Percentiles rank a stretch among this genome's conserved stretches.
These are phyloP conservation scores for Phytophthora citricola DNA, from an alignment of 352 stramenopile species.

Conservation along the genomic window DNA sequence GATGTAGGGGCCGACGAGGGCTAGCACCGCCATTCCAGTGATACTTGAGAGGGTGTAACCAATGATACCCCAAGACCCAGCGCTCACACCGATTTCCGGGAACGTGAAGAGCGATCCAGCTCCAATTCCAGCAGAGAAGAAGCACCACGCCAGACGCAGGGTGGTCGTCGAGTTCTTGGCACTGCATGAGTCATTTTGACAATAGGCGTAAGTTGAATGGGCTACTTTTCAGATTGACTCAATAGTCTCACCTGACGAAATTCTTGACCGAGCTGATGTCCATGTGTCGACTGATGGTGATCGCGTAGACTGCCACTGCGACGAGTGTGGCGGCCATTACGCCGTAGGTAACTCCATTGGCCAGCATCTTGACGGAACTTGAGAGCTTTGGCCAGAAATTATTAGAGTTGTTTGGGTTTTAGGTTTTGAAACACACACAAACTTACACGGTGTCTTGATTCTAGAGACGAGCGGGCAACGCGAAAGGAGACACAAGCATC, in stretches of 20 bases:
- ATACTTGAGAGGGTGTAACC: conserved; percentile 75
- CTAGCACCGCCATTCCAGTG: conserved; percentile 62
- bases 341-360: conserved; percentile 53
- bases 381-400: not conserved
- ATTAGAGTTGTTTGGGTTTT: not conserved
- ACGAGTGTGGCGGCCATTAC: conserved; percentile 71
- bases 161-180: conserved; percentile 73
- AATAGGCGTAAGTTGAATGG: not conserved
- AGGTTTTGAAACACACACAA: not conserved
- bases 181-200: conserved; percentile 25
- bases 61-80: conserved; percentile 80
- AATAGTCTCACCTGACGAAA: conserved; percentile 60
- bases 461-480: conserved; percentile 3
- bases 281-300: conserved; percentile 62
- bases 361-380: conserved; percentile 45
- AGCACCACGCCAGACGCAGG: conserved; percentile 71
- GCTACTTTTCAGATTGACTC: not conserved
- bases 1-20: conserved; percentile 58
- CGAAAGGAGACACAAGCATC: conserved; percentile 29
- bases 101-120: conserved; percentile 82
- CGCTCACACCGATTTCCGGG: conserved; percentile 74
- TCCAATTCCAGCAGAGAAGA: conserved; percentile 81
- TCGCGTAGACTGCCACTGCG: conserved; percentile 67
- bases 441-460: conserved; percentile 14
- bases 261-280: conserved; percentile 61